Conservation (phyloP, 2,329 filamentous ascomycete genomes). For the Dactylellina haptotyla region DNA sequence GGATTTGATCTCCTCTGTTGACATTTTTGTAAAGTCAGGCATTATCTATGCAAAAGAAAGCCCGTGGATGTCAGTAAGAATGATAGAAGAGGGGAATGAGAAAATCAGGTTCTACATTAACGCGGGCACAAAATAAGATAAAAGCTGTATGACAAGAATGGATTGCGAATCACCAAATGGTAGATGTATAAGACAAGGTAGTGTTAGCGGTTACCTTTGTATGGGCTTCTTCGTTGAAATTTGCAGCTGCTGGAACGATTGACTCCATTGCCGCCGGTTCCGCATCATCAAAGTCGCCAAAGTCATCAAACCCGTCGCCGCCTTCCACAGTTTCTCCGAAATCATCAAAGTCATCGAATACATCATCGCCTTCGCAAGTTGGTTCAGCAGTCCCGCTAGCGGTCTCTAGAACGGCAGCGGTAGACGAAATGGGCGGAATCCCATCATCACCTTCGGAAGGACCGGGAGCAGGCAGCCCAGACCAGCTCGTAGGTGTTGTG, state of each 20-base stretch:
- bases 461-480: slow-evolving; percentile 13
- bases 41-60: slow-evolving; percentile 13
- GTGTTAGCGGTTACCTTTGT: slow-evolving; percentile 16
- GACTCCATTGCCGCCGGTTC: slow-evolving; percentile 63
- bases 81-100: not conserved
- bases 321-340: slow-evolving; percentile 65
- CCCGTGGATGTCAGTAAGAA: not conserved
- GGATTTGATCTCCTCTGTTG: slow-evolving; percentile 27
- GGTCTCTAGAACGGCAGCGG: slow-evolving; percentile 10
- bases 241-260: not conserved
- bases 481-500: not conserved
- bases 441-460: slow-evolving; percentile 19
- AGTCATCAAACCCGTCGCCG: slow-evolving; percentile 66
- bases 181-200: not conserved
- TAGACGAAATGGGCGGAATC: slow-evolving; percentile 27
- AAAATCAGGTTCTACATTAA: too few relatives aligned
- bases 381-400: slow-evolving; percentile 56
- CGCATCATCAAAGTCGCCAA: slow-evolving; percentile 76
- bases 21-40: slow-evolving; percentile 42
- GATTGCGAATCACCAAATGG: too few relatives aligned
- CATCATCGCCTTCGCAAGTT: slow-evolving; percentile 65
- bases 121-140: not conserved
- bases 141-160: too few relatives aligned
- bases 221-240: not conserved
- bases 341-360: slow-evolving; percentile 75